Conservation (phyloP, 1,284 basidiomycete genomes). For the Pascua sp. region DNA sequence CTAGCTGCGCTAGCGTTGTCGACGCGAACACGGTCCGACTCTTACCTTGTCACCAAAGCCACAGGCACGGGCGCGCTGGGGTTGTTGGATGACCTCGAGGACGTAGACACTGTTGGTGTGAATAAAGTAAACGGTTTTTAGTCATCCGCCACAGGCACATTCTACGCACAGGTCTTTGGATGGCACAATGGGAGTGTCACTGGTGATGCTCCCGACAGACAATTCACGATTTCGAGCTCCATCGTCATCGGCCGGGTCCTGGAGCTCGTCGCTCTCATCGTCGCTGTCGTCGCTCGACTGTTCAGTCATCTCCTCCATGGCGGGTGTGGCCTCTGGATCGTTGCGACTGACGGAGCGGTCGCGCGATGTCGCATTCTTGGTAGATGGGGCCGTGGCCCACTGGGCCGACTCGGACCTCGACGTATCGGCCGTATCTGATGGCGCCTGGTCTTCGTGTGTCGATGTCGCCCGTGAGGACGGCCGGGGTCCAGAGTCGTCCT, state of each 20-base stretch:
- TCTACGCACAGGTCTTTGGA: conserved; percentile 3
- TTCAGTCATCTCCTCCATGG: conserved; percentile 7
- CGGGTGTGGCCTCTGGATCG: neutral
- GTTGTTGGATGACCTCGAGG: conserved; percentile 78
- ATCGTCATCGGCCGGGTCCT: conserved; percentile 7
- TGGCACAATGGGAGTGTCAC: neutral
- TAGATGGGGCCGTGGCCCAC: neutral
- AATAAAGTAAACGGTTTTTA: neutral
- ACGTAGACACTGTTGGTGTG: conserved; percentile 62
- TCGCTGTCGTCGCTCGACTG: conserved; percentile 10
- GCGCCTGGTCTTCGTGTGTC: neutral
- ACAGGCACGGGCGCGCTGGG: conserved; percentile 83
- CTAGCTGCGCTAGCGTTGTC: too few species aligned
- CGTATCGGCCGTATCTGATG: neutral
- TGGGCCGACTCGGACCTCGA: neutral
- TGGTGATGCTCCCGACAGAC: neutral
- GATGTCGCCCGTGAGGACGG: too few species aligned
- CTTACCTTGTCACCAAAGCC: conserved; percentile 88
- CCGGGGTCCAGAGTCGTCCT: too few species aligned
- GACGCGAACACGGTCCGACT: conserved; percentile 4
- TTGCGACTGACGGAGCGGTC: neutral
- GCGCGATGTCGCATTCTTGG: neutral
- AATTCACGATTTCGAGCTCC: conserved; percentile 3
- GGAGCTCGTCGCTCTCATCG: conserved; percentile 16
- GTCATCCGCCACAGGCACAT: neutral